Conservation (phyloP, 805 yeast species). For the Candida michaelii region DNA sequence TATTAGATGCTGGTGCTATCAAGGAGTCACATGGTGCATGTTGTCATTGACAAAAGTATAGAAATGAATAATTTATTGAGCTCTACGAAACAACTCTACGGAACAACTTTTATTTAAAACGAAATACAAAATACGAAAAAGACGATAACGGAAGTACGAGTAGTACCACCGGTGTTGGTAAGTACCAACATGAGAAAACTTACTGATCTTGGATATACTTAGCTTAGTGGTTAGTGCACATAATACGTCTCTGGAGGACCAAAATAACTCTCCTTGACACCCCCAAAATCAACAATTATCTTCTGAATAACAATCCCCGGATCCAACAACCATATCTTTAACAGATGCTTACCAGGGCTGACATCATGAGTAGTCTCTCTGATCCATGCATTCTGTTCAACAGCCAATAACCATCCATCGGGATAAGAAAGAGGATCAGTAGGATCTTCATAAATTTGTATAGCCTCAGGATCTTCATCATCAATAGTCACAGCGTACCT, state of each 20-base stretch:
- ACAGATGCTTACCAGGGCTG: slow-evolving; percentile 15
- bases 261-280: slow-evolving; percentile 15
- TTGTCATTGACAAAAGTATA: slow-evolving; percentile 2
- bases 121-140: no score
- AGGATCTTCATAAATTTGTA: slow-evolving; percentile 18
- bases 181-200: no score
- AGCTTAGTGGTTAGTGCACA: no score
- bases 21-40: slow-evolving; percentile 16
- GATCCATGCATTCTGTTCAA: slow-evolving; percentile 15
- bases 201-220: no score
- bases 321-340: slow-evolving; percentile 18
- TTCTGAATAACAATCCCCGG: slow-evolving; percentile 17
- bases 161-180: no score
- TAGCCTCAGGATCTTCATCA: slow-evolving; percentile 18
- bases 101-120: background rate
- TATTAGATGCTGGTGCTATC: slow-evolving; percentile 30
- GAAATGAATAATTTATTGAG: background rate
- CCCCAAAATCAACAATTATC: slow-evolving; percentile 19
- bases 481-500: slow-evolving; percentile 24
- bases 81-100: background rate
- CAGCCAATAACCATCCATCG: slow-evolving; percentile 18
- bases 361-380: slow-evolving; percentile 16
- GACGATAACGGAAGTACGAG: no score
- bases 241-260: slow-evolving; percentile 23
- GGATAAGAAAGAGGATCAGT: slow-evolving; percentile 16